phyloP scores from a whole-genome alignment of 495 filamentous ascomycete species.

The Elasticomyces elasticus region DNA sequence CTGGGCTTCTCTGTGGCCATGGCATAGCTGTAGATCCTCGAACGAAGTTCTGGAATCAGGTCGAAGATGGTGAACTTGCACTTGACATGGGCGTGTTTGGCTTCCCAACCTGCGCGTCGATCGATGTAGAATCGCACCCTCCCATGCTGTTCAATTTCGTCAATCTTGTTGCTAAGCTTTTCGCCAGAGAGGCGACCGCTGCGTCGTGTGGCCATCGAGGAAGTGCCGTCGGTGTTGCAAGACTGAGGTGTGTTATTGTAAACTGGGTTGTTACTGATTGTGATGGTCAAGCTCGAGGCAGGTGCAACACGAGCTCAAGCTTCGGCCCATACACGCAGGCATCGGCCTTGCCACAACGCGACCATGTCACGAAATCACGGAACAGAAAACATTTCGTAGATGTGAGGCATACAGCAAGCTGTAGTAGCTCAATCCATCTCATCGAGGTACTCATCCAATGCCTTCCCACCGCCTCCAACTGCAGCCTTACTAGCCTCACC shows the following conservation, averaged over 20 bases:
- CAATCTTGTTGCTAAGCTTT: constrained; percentile 1
- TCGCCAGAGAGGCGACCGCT: neutral
- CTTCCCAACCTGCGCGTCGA: neutral
- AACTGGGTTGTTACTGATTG: neutral
- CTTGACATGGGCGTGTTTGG: neutral
- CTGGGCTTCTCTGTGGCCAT: neutral
- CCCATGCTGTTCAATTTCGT: neutral
- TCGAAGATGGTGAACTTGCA: neutral
- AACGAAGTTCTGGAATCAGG: neutral
- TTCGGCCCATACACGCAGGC: too few species aligned
- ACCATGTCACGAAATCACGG: too few species aligned
- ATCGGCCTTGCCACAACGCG: too few species aligned
- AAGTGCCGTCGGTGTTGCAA: neutral
- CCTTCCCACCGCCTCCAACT: neutral
- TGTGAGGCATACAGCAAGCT: too few species aligned
- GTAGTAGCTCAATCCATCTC: neutral
- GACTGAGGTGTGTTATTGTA: neutral
- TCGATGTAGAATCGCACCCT: neutral
- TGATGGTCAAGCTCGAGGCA: neutral
- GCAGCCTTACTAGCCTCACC: neutral
- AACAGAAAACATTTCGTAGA: too few species aligned
- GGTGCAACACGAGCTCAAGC: too few species aligned
- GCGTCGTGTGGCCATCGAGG: neutral
- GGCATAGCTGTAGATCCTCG: neutral
- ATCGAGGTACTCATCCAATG: neutral